A percentile compares a stretch with the other conserved stretches of the same genome.
phyloP scores from a whole-genome alignment of 129 eudicot genomes.

The Centella asiatica region DNA sequence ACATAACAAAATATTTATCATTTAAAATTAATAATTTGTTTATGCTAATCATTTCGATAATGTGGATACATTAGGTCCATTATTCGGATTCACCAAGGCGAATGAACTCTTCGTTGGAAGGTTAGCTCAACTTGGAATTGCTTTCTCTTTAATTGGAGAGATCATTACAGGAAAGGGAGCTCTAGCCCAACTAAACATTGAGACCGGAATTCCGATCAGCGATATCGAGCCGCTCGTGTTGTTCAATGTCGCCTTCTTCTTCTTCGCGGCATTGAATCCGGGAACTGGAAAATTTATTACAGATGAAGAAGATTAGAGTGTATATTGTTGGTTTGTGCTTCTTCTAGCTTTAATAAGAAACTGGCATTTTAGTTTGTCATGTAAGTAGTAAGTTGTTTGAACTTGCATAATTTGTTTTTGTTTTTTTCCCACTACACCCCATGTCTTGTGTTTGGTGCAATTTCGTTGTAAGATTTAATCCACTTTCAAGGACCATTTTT shows the following conservation, averaged over 20 bases:
- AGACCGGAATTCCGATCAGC: conserved; percentile 82
- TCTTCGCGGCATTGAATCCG: conserved; percentile 91
- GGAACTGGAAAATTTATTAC: conserved; percentile 94
- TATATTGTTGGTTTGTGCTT: neutral
- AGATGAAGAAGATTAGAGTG: conserved; percentile 46
- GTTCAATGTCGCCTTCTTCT: conserved; percentile 91
- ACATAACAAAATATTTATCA: too few relatives aligned
- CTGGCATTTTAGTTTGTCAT: too few relatives aligned
- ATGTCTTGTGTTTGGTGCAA: too few relatives aligned
- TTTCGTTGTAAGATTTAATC: too few relatives aligned
- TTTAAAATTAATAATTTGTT: neutral
- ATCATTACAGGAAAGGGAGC: conserved; percentile 50
- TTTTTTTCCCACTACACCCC: too few relatives aligned
- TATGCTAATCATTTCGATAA: too few relatives aligned
- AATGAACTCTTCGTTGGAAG: conserved; percentile 96
- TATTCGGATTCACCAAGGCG: conserved; percentile 94
- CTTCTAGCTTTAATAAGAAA: too few relatives aligned
- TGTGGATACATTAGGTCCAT: conserved; percentile 77
- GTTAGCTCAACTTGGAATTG: conserved; percentile 91
- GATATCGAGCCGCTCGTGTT: conserved; percentile 88
- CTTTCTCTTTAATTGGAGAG: conserved; percentile 96
- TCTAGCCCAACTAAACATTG: conserved; percentile 61
- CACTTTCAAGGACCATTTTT: too few relatives aligned
- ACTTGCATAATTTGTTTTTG: too few relatives aligned
- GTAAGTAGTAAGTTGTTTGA: too few relatives aligned